Conservation (phyloP, 2,329 filamentous ascomycete species). For the Dothideomycetidae sp. region DNA sequence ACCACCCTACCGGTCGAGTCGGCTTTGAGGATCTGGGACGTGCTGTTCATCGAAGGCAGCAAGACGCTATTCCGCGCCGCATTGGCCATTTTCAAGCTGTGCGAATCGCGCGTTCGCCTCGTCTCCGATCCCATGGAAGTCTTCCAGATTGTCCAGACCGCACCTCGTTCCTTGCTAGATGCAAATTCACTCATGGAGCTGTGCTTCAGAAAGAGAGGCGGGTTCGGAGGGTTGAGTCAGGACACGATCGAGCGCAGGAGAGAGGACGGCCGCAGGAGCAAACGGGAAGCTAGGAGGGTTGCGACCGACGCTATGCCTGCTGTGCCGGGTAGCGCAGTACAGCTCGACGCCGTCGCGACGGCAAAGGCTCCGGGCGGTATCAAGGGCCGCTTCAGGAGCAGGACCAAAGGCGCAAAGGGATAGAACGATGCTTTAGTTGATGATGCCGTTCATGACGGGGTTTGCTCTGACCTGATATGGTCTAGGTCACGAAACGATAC, state of each 20-base stretch:
- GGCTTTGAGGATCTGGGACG: slow-evolving; percentile 84
- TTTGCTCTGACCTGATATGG: too few relatives aligned
- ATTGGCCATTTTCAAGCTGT: slow-evolving; percentile 78
- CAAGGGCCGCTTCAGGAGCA: slow-evolving; percentile 6
- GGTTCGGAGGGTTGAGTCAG: slow-evolving; percentile 69
- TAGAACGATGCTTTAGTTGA: slow-evolving; percentile 1
- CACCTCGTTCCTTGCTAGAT: slow-evolving; percentile 69
- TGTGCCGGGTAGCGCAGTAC: neutral
- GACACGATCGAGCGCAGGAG: slow-evolving; percentile 65
- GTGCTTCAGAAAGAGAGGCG: slow-evolving; percentile 54
- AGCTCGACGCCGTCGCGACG: neutral
- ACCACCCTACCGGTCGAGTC: slow-evolving; percentile 85
- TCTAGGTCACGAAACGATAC: too few relatives aligned
- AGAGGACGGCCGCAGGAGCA: slow-evolving; percentile 32
- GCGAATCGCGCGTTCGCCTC: slow-evolving; percentile 64
- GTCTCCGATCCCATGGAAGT: slow-evolving; percentile 86
- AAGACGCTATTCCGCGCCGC: slow-evolving; percentile 90
- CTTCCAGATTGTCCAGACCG: slow-evolving; percentile 81
- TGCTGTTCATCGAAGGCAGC: slow-evolving; percentile 88
- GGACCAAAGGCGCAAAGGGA: slow-evolving; percentile 5
- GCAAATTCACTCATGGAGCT: slow-evolving; percentile 69
- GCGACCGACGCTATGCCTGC: slow-evolving; percentile 1
- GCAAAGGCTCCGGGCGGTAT: slow-evolving; percentile 11
- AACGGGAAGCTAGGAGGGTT: neutral
- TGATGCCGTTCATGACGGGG: too few relatives aligned